phyloP scores from a whole-genome alignment of 2,329 filamentous ascomycete genomes.

The Xylariaceae sp. region DNA sequence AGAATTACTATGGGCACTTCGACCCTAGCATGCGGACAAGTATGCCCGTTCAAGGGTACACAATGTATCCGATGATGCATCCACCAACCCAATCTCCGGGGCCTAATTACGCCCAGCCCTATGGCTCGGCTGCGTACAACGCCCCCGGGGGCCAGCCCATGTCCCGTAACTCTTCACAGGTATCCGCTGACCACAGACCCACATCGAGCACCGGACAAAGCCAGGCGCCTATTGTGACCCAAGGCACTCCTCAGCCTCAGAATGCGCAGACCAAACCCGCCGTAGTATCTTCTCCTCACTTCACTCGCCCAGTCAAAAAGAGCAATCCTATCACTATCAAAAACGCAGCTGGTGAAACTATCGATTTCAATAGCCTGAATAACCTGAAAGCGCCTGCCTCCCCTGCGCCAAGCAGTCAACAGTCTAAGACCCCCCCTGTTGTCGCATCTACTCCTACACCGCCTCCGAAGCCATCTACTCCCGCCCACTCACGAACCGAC shows the following conservation, averaged over 20 bases:
- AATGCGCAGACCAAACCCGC: constrained; percentile 57
- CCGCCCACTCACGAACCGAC: constrained; percentile 71
- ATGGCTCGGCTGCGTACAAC: constrained; percentile 44
- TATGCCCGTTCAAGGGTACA: constrained; percentile 42
- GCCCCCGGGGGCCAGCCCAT: constrained; percentile 63
- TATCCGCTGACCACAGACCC: constrained; percentile 60
- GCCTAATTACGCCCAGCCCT: constrained; percentile 50
- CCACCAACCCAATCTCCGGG: constrained; percentile 49
- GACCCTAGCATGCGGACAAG: constrained; percentile 50
- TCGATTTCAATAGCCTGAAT: constrained; percentile 68
- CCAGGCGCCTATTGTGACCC: constrained; percentile 61
- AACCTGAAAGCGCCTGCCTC: constrained; percentile 50
- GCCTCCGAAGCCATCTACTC: constrained; percentile 68
- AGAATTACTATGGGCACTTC: constrained; percentile 63
- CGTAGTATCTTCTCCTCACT: constrained; percentile 48
- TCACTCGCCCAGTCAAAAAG: constrained; percentile 59
- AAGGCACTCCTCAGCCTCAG: constrained; percentile 64
- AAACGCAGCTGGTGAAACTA: constrained; percentile 75
- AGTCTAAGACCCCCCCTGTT: constrained; percentile 67
- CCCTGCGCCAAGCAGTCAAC: constrained; percentile 56
- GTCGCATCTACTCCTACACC: constrained; percentile 78
- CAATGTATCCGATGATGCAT: constrained; percentile 35
- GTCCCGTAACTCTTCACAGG: constrained; percentile 82
- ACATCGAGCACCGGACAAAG: constrained; percentile 68
- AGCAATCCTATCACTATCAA: constrained; percentile 83